A percentile compares a stretch with the other conserved stretches of the same genome.
Conservation (phyloP, 2,329 filamentous ascomycete species). For the Microsporum audouinii region DNA sequence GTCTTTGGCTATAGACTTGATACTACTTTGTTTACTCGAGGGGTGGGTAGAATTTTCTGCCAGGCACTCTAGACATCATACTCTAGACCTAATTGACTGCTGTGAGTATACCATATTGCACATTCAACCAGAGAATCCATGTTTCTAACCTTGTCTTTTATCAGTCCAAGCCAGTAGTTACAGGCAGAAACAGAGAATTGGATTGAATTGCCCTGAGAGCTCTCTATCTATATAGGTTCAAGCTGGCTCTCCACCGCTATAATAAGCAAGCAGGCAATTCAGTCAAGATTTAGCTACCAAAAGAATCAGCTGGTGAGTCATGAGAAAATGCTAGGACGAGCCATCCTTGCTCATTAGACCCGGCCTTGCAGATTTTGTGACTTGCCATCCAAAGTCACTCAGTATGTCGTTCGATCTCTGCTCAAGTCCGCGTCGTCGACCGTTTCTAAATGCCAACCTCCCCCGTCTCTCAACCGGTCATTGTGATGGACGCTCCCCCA, state of each 20-base stretch:
- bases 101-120: background rate
- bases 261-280: background rate
- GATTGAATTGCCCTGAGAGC: background rate
- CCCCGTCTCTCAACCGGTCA: slow-evolving; percentile 21
- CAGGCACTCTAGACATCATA: background rate
- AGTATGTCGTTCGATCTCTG: slow-evolving; percentile 23
- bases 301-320: background rate
- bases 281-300: background rate
- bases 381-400: slow-evolving; percentile 9
- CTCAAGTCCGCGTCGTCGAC: slow-evolving; percentile 24
- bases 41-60: background rate
- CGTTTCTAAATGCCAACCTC: slow-evolving; percentile 24
- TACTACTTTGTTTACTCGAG: background rate
- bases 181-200: background rate
- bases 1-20: background rate
- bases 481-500: slow-evolving; percentile 13
- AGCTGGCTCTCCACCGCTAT: background rate
- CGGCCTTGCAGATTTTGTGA: slow-evolving; percentile 9
- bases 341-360: slow-evolving; percentile 6
- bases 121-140: background rate
- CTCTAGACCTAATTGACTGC: background rate
- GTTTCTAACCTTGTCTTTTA: background rate
- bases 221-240: background rate
- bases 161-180: background rate
- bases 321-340: background rate